Evolutionary conservation across 2,329 filamentous ascomycete genomes (phyloP).

Genomic region (Fusarium sp.): DNA sequence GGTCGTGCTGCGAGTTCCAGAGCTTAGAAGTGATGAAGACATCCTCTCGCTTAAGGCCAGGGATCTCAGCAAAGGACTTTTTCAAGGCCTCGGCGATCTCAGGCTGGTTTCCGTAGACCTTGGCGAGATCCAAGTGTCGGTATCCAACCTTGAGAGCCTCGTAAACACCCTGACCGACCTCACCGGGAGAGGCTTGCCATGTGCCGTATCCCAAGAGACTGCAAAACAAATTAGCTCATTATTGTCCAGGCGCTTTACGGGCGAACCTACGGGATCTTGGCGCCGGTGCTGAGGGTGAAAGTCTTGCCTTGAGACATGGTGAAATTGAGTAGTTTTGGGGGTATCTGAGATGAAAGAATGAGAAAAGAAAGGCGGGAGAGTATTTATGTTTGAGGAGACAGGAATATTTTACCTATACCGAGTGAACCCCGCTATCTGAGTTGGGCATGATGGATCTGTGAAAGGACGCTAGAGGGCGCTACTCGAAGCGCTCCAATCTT

Average conservation of each 20-base stretch:
- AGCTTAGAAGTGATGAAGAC: not conserved
- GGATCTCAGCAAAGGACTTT: not conserved
- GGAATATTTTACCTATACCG: not conserved
- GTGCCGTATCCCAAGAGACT: not conserved
- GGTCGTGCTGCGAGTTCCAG: not conserved
- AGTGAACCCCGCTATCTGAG: not conserved
- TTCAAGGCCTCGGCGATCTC: not conserved
- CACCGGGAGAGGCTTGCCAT: not conserved
- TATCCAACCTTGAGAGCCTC: not conserved
- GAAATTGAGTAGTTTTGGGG: not conserved
- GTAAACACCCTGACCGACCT: not conserved
- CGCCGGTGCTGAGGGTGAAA: not conserved
- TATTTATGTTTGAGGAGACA: not conserved
- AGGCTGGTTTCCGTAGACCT: not conserved
- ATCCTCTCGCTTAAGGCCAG: not conserved
- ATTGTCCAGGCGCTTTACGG: fast-evolving
- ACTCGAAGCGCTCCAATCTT: not conserved
- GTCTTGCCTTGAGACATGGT: not conserved
- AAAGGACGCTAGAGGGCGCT: not conserved
- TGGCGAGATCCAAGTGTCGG: not conserved
- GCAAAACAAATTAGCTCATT: not conserved
- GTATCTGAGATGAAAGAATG: not conserved
- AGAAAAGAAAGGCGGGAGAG: not conserved
- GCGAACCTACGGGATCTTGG: not conserved
- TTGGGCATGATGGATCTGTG: not conserved